Evolutionary conservation across 352 stramenopile genomes (phyloP).

Genomic region (Pythium vanterpoolii): DNA sequence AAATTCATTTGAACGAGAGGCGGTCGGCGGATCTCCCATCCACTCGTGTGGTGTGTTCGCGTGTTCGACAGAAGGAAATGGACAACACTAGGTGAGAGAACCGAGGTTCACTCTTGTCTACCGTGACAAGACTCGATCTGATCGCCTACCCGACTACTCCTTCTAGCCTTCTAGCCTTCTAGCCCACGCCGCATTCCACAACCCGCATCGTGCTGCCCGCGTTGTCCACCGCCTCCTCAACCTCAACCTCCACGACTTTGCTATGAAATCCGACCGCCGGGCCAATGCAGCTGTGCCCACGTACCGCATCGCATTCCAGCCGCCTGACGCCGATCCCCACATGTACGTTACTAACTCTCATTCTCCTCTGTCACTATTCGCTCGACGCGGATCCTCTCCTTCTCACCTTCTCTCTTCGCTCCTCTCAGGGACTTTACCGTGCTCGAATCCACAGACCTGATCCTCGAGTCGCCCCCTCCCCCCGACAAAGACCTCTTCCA

Average conservation of each 20-base stretch:
- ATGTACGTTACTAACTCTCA: slow-evolving; percentile 2
- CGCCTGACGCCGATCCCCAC: not conserved
- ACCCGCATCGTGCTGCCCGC: not conserved
- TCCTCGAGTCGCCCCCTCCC: slow-evolving; percentile 7
- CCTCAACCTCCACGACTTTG: not conserved
- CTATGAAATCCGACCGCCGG: not conserved
- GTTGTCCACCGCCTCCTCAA: not conserved
- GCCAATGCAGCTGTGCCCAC: slow-evolving; percentile 1
- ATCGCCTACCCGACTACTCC: no score
- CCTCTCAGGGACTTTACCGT: slow-evolving; percentile 16
- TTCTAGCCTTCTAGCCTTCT: no score
- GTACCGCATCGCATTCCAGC: slow-evolving; percentile 6
- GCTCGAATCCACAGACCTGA: not conserved
- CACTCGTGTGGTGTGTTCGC: no score
- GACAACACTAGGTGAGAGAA: no score
- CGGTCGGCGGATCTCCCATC: no score
- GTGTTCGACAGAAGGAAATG: no score
- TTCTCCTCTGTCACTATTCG: not conserved
- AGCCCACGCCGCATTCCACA: not conserved
- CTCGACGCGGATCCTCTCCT: not conserved
- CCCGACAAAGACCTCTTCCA: slow-evolving; percentile 7
- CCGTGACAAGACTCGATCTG: no score
- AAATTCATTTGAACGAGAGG: no score
- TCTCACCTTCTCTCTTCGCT: not conserved
- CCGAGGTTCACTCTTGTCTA: no score